Conservation (phyloP, 2,329 filamentous ascomycete species). For the Cytospora mali region DNA sequence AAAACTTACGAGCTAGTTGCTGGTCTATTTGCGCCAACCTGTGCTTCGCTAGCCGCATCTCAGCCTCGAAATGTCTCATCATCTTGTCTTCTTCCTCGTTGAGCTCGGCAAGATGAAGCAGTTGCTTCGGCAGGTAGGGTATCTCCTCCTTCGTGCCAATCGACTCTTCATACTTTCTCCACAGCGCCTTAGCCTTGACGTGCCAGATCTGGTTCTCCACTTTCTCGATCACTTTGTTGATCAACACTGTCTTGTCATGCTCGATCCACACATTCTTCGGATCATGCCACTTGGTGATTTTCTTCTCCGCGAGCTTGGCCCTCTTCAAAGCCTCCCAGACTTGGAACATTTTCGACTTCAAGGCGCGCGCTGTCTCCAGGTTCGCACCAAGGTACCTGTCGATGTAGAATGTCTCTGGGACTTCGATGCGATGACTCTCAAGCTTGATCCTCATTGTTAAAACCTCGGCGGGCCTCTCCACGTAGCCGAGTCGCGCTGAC, state of each 20-base stretch:
- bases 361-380: constrained; percentile 24
- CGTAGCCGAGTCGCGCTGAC: constrained; percentile 20
- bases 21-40: constrained; percentile 26
- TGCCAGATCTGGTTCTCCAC: constrained; percentile 31
- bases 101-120: constrained; percentile 28
- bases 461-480: constrained; percentile 23
- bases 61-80: constrained; percentile 28
- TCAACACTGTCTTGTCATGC: constrained; percentile 27
- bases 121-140: constrained; percentile 31
- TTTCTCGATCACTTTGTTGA: constrained; percentile 29
- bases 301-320: constrained; percentile 14
- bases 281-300: constrained; percentile 26
- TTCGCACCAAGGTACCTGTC: constrained; percentile 34
- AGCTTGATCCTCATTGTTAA: constrained; percentile 31
- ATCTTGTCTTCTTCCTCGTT: constrained; percentile 28
- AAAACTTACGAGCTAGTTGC: constrained; percentile 25
- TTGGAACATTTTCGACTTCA: constrained; percentile 28
- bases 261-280: constrained; percentile 6
- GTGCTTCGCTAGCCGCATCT: constrained; percentile 30
- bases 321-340: constrained; percentile 26
- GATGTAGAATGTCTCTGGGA: constrained; percentile 32
- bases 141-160: constrained; percentile 26
- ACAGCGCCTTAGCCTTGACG: constrained; percentile 28
- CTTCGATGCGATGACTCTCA: constrained; percentile 29
- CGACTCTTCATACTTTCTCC: constrained; percentile 31